Percentiles rank a stretch among this genome's conserved stretches.
Evolutionary conservation across 2,329 filamentous ascomycete genomes (phyloP).

Genomic region (Cladobotryum mycophilum): DNA sequence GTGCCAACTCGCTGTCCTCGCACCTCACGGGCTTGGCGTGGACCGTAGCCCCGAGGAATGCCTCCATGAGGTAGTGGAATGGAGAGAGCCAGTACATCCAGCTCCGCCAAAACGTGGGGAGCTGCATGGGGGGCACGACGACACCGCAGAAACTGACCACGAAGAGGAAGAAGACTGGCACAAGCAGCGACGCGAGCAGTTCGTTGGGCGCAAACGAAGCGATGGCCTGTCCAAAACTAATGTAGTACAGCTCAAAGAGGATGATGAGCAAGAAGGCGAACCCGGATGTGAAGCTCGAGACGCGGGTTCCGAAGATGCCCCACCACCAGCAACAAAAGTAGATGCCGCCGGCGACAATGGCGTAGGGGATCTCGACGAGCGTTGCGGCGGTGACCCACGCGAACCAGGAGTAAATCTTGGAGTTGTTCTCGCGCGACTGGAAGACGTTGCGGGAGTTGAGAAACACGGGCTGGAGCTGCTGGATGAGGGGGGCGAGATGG

Average conservation of each 20-base stretch:
- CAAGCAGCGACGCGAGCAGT: constrained; percentile 57
- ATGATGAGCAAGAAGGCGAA: constrained; percentile 60
- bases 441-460: constrained; percentile 61
- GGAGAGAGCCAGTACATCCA: constrained; percentile 65
- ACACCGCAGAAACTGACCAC: constrained; percentile 66
- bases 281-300: constrained; percentile 49
- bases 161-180: constrained; percentile 65
- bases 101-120: constrained; percentile 57
- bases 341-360: constrained; percentile 53
- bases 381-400: constrained; percentile 62
- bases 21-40: constrained; percentile 52
- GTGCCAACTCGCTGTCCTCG: constrained; percentile 48
- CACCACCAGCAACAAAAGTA: constrained; percentile 51
- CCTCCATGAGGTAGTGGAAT: constrained; percentile 61
- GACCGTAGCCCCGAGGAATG: constrained; percentile 49
- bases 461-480: constrained; percentile 70
- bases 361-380: constrained; percentile 64
- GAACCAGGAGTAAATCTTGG: constrained; percentile 73
- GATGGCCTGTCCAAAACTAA: constrained; percentile 61
- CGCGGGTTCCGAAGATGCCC: constrained; percentile 43
- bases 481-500: constrained; percentile 67
- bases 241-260: constrained; percentile 60
- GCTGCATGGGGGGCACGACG: constrained; percentile 52
- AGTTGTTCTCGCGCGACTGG: constrained; percentile 64
- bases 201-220: constrained; percentile 62